Evolutionary conservation across 352 stramenopile species (phyloP).

Genomic region (Phytophthora palmivora): DNA sequence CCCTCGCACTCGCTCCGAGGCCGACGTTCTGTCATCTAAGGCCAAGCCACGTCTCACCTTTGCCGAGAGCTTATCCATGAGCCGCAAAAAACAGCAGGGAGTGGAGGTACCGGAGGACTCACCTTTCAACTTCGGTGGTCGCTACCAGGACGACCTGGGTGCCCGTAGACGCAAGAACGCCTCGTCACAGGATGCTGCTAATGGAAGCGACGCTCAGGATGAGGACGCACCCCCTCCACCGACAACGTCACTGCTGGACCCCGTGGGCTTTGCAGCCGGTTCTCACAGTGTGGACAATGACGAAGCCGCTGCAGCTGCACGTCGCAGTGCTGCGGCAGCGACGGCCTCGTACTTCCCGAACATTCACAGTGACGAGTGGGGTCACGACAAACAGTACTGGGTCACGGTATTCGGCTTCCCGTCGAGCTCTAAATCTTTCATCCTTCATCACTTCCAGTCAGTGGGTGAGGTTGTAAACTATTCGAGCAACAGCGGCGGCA

Average conservation of each 20-base stretch:
- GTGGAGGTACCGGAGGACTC: slow-evolving; percentile 59
- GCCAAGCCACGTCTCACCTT: slow-evolving; percentile 61
- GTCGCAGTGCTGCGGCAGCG: slow-evolving; percentile 26
- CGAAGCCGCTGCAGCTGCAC: slow-evolving; percentile 38
- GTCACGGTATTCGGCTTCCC: slow-evolving; percentile 85
- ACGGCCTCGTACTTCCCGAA: slow-evolving; percentile 52
- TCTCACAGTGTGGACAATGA: slow-evolving; percentile 36
- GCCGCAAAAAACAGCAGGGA: slow-evolving; percentile 45
- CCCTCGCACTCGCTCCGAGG: slow-evolving; percentile 35
- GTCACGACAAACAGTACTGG: slow-evolving; percentile 85
- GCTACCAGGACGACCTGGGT: slow-evolving; percentile 54
- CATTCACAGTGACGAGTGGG: slow-evolving; percentile 75
- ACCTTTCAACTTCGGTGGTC: slow-evolving; percentile 62
- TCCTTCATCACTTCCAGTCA: slow-evolving; percentile 81
- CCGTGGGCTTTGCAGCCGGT: slow-evolving; percentile 47
- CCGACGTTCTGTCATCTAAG: slow-evolving; percentile 36
- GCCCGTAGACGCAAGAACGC: slow-evolving; percentile 58
- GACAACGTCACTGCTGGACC: slow-evolving; percentile 64
- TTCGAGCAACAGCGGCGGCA: slow-evolving; percentile 61
- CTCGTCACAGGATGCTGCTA: slow-evolving; percentile 15
- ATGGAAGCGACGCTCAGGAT: slow-evolving; percentile 41
- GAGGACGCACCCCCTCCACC: slow-evolving; percentile 65
- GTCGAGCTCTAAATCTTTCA: slow-evolving; percentile 61
- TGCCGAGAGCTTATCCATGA: slow-evolving; percentile 77
- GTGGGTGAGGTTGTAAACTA: slow-evolving; percentile 81